Evolutionary conservation across 2,329 filamentous ascomycete species (phyloP), one percentile per base, ranked within the genome.

Genomic region (Westerdykella aurantiaca): DNA sequence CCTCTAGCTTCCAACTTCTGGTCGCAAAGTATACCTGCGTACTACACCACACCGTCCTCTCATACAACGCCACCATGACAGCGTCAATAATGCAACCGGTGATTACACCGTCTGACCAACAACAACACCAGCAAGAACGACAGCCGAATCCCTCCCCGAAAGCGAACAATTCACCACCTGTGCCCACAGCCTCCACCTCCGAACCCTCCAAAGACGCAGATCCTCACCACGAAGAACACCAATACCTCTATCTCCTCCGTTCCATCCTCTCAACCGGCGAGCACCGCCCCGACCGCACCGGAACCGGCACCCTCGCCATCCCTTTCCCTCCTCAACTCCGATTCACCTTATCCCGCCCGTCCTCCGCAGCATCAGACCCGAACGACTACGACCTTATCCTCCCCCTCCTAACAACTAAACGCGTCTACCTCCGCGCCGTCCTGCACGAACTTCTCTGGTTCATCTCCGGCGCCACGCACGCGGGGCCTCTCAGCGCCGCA

Each of bases 381-480:
- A 12, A 29, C 25, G 25, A 9, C 10, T 67, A 68, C 22, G 71
- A 69, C 11, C 82, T 85, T 2, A 76, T 96, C 56, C 80, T 98
- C 16, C 93, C 93, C 18, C 87, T 98, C 55, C 83, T 98, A 14
- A 98, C 93, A 4, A 98, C 93, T 2, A 98, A 98, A 69, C 88
- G 93, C 55, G 93, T 98, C 57, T 97, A 96, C 71, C 79, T 87
- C 25, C 85, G 87, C 48, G 91, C 90, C 57, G 86, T 98, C 39
- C 76, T 97, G 50, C 86, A 83, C 52, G 93, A 98, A 69, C 83
- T 98, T 1, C 83, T 98, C 48, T 98, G 93, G 93, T 98, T 98
- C 70, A 78, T 98, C 55, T 79, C 82, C 37, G 93, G 88, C 60
- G 81, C 75, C 59, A 98, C 93, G 2, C 88, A 87, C 1, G 90